Evolutionary conservation across 1,139 yeast genomes (phyloP).

Genomic region (Protomyces inundatus): DNA sequence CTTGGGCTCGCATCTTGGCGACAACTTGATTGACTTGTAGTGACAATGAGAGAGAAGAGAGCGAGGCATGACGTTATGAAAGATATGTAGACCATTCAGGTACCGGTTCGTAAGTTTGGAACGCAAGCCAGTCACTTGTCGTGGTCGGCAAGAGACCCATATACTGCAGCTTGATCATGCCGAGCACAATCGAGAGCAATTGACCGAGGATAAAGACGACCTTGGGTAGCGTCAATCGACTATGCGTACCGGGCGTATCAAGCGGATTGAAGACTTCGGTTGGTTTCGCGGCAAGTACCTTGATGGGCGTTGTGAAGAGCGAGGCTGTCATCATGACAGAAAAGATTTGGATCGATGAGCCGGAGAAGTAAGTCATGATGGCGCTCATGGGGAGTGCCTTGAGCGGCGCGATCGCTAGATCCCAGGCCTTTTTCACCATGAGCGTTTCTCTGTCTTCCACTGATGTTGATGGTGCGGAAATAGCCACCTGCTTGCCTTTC

Average conservation of each 20-base stretch:
- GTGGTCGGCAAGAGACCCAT: slow-evolving; percentile 92
- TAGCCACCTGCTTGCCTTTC: neutral
- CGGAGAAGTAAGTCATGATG: slow-evolving; percentile 90
- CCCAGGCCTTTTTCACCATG: slow-evolving; percentile 64
- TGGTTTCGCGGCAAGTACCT: slow-evolving; percentile 59
- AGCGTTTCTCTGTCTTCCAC: slow-evolving; percentile 30
- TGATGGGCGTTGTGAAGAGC: slow-evolving; percentile 70
- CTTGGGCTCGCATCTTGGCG: slow-evolving; percentile 5
- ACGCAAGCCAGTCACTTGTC: slow-evolving; percentile 85
- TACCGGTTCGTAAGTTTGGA: slow-evolving; percentile 47
- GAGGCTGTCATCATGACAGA: slow-evolving; percentile 87
- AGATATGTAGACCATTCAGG: neutral
- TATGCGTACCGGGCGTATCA: slow-evolving; percentile 34
- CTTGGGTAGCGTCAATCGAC: slow-evolving; percentile 49
- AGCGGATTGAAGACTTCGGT: slow-evolving; percentile 41
- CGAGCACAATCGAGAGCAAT: slow-evolving; percentile 61
- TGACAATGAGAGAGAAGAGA: too few species aligned
- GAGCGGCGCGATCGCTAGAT: slow-evolving; percentile 74
- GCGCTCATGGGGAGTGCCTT: slow-evolving; percentile 83
- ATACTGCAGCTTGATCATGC: slow-evolving; percentile 73
- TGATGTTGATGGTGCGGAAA: slow-evolving; percentile 9
- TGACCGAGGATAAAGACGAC: slow-evolving; percentile 55
- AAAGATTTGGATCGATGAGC: slow-evolving; percentile 80
- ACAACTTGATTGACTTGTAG: slow-evolving; percentile 12
- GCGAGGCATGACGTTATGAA: neutral